Base-by-base conservation (phyloP, 352 stramenopile genomes). In the Globisporangium splendens region DNA sequence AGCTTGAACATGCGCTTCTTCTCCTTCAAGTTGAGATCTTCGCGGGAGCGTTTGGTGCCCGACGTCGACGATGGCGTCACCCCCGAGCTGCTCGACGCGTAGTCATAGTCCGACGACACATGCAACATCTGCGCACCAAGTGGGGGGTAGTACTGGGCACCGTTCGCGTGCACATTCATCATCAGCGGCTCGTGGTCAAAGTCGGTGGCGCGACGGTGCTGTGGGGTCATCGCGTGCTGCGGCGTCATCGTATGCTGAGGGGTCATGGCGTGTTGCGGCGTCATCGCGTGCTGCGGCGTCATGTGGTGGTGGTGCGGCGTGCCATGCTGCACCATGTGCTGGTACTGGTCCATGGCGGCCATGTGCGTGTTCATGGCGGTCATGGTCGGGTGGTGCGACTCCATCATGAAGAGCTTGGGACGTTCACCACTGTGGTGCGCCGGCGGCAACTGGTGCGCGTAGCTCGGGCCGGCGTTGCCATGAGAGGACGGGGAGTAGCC, bases 1-100 rank as follows among this genome's bases (percentile, higher is more conserved):
- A 94, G 76, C 77, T 94, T 94, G 59, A 91, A 92, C 84, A 94
- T 92, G 65, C 84, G 82, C 73, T 91, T 91, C 72, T 94, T 94
- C 66, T 94, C 84, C 69, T 92, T 92, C 11, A 88, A 33, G 54
- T 94, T 94, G 1, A 94, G 69, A 54, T 92, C 84, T 54, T 94
- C 80, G 12, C 84, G 77, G 4, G 77, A 90, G 41, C 83, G 82
- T 57, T 87, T 89, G 14, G 77, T 66, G 55, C 72, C 65, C 0
- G 64, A 54, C 0, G 70, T 73, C 15, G 64, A 68, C 35, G 51
- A 59, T 1, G 69, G 69, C 35, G 76, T 84, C 17, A 70, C 69
- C 3, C 70, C 69, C 8, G 65, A 46, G 48, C 62, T 63, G 46
- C 71, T 75, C 50, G 70, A 63, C 8, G 63, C 61, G 59, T 83